Base-by-base conservation (phyloP, 176 grass and related monocot species). In the Oryza glaberrima region DNA sequence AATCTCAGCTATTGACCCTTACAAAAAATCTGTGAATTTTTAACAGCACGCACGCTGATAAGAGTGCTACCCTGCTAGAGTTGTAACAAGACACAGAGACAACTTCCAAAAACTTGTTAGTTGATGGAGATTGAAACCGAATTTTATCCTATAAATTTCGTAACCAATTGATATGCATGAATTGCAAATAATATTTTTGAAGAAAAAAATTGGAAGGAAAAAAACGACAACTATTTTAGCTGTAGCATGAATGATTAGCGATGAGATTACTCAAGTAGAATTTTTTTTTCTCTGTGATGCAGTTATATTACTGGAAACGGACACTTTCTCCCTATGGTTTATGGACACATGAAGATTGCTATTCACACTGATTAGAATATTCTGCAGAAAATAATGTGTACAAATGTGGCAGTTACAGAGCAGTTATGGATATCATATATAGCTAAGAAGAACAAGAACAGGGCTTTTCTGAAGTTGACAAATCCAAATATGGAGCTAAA, bases 41-140 rank as follows among this genome's bases (percentile, higher is more conserved):
- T 49, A 49, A 49, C 47, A 49, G 47, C 47, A 15, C 13, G 12
- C 47, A 48, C 46, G 4, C 46, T 48, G 46, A 28, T 4, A 9
- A 43, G 0, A 48, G 2, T 48, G 46, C 46, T 48, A 48, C 2
- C 13, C 46, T 48, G 46, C 46, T 48, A 48, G 46, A 48, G 51
- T 0, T 54, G 51, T 54, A 54, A 17, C 51, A 54, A 54, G 51
- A 12, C 51, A 17, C 51, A 2, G 16, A 56, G 16, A 70, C 28
- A 28, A 5, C 45, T 85, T 70, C 35, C 36, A 56, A 67, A 70
- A 60, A 60, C 1, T 16, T 85, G 14, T 45, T 77, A 15, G 47
- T 84, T 56, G 64, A 40, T 34, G n/a, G 73, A 77, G 5, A 70
- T 85, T 8, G 22, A 85, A 60, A 32, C 47, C 8, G 51, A 40